Evolutionary conservation across 1,139 yeast species (phyloP), one percentile per base, ranked within the genome.

Genomic region (Lodderomyces beijingensis): DNA sequence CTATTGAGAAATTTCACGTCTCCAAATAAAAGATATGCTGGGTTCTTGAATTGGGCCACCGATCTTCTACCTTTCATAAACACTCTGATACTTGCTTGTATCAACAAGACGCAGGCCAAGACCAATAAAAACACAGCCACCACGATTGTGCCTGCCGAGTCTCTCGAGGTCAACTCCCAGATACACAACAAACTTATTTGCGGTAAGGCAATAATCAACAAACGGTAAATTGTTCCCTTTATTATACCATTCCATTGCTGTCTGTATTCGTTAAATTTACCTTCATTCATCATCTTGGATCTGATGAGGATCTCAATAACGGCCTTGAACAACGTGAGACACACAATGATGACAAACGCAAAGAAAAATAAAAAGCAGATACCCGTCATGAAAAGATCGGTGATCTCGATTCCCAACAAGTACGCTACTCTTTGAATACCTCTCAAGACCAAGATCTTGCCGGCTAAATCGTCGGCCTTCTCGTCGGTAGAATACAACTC

Each of bases 371-470:
- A 81, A 55, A 89, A 87, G 10, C 82, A 79, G 29, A 88, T 75
- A 39, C 93, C 88, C 0, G 98, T 91, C 62, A 89, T 66, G 57
- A 89, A 93, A 39, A 93, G 59, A 51, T 78, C 79, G 16, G 96
- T 82, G 45, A 87, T 70, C 60, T 91, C 98, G 47, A 91, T 88
- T 25, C 76, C 74, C 7, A 96, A 87, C 45, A 81, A 64, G 54
- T 69, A 91, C 0, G 96, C 80, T 6, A 89, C 96, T 59, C 98
- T 79, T 58, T 87, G 88, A 43, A 93, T 80, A 44, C 98, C 98
- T 54, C 95, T 75, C 35, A 91, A 64, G 24, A 89, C 81, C 51
- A 89, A 68, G 32, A 87, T 84, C 51, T 81, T 82, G 10, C 83
- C 65, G 1, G 77, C 51, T 30, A 74, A 50, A 38, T 67, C 55